Evolutionary conservation across 2,329 filamentous ascomycete genomes (phyloP), one percentile per base, ranked within the genome.

Genomic region (Diaporthe sp.): DNA sequence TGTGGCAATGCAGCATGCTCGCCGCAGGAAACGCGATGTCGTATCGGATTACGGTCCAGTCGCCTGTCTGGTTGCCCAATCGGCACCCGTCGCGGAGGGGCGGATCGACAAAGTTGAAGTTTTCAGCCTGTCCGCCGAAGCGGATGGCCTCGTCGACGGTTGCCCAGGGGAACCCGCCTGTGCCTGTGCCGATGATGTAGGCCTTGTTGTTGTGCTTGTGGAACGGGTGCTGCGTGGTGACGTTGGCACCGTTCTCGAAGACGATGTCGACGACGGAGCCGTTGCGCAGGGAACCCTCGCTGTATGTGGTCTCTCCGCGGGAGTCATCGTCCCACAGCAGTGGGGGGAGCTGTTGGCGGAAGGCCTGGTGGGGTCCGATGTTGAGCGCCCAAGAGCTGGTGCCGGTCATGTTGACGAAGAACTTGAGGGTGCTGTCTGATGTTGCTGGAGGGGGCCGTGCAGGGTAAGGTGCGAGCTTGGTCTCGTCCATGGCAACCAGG

Each of bases 121-220:
- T 80, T 82, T 86, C 37, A 82, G 84, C 72, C 85, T 85, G 82
- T 83, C 85, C 68, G 82, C 86, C 74, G 74, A 86, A 42, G 79
- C 87, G 42, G 83, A 85, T 79, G 84, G 83, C 72, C 76, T 88
- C 70, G 84, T 81, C 74, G 77, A 80, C 78, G 30, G 75, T 72
- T 8, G 59, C 50, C 77, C 78, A 80, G 39, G 71, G 75, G 66
- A 79, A 80, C n/a, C 76, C 77, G 8, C 78, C 78, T 10, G 70
- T 73, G n/a, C 79, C 78, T 27, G 71, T 77, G 22, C 78, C 79
- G 69, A 80, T 78, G 55, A 79, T 77, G 56, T 73, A 80, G 22
- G 76, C 76, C 58, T 80, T 80, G 68, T 79, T 75, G 56, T 79
- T 80, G 73, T 80, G 79, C 75, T 80, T 80, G 76, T 79, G 79